Conservation (phyloP, 768 basidiomycete genomes). For the Psilocybe subaeruginosa region DNA sequence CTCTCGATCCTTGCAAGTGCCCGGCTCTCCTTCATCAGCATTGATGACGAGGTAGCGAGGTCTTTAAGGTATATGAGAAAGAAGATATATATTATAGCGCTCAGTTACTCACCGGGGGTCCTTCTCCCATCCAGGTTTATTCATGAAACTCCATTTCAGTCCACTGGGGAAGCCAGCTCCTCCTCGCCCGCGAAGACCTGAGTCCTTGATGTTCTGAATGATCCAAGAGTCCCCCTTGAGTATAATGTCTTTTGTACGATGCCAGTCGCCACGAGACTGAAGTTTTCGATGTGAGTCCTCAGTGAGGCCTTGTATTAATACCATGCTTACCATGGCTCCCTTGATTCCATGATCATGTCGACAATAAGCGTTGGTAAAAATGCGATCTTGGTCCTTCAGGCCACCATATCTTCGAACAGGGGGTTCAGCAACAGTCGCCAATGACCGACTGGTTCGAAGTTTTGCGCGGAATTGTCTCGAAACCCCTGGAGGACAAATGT, state of each 20-base stretch:
- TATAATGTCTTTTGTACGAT: slow-evolving; percentile 94
- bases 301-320: not conserved
- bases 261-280: slow-evolving; percentile 97
- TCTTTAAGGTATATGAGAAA: slow-evolving; percentile 35
- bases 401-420: slow-evolving; percentile 93
- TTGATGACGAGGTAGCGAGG: slow-evolving; percentile 98
- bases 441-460: slow-evolving; percentile 39
- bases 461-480: slow-evolving; percentile 37
- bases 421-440: slow-evolving; percentile 82
- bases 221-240: slow-evolving; percentile 97
- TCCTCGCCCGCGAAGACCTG: slow-evolving; percentile 92
- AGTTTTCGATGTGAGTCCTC: not conserved
- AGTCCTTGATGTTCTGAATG: slow-evolving; percentile 94
- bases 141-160: slow-evolving; percentile 99
- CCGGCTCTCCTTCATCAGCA: slow-evolving; percentile 98
- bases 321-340: slow-evolving; percentile 75
- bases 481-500: slow-evolving; percentile 20
- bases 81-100: slow-evolving; percentile 4
- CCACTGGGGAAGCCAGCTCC: slow-evolving; percentile 98
- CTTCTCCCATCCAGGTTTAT: slow-evolving; percentile 98
- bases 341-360: slow-evolving; percentile 92
- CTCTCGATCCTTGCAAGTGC: slow-evolving; percentile 99
- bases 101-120: slow-evolving; percentile 68
- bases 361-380: slow-evolving; percentile 90
- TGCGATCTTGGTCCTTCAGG: slow-evolving; percentile 91